Percentiles rank a stretch among this genome's conserved stretches.
These are phyloP conservation scores for Micromonas commoda DNA, from an alignment of 139 green algal species.

Conservation along the genomic window DNA sequence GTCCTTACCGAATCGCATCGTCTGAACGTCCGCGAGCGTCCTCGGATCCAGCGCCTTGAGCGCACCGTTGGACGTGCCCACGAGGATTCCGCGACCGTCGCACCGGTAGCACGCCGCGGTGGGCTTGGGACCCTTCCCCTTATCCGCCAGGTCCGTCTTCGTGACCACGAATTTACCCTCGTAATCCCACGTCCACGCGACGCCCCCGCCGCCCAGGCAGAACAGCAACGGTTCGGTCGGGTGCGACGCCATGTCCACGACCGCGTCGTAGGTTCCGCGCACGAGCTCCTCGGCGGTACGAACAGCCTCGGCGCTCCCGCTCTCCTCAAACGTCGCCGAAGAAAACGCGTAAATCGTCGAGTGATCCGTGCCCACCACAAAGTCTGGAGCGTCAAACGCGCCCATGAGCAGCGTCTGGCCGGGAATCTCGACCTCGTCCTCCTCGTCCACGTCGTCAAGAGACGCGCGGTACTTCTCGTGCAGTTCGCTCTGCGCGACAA, in stretches of 20 bases:
- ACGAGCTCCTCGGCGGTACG: background rate
- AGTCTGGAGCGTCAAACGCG: slow-evolving; percentile 26
- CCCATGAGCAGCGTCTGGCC: background rate
- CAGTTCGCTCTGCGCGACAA: background rate
- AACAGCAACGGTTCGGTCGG: background rate
- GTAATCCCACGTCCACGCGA: slow-evolving; percentile 25
- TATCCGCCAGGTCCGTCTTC: background rate
- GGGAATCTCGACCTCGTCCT: background rate
- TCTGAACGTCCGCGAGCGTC: slow-evolving; percentile 23
- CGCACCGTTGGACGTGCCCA: slow-evolving; percentile 14
- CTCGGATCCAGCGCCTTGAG: slow-evolving; percentile 25
- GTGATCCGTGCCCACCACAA: slow-evolving; percentile 34
- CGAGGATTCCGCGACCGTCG: slow-evolving; percentile 13
- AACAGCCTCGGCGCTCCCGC: background rate
- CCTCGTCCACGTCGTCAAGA: background rate
- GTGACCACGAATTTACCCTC: background rate
- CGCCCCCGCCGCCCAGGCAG: background rate
- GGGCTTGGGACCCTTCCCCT: background rate
- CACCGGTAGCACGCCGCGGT: background rate
- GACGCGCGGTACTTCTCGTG: background rate
- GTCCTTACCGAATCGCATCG: slow-evolving; percentile 20
- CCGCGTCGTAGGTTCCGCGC: background rate
- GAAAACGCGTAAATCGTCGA: slow-evolving; percentile 23
- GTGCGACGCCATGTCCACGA: slow-evolving; percentile 7
- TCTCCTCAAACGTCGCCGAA: slow-evolving; percentile 25